These are phyloP conservation scores for Solanum megistacrolobum DNA, from an alignment of 257 asterid genomes.

Conservation along the genomic window DNA sequence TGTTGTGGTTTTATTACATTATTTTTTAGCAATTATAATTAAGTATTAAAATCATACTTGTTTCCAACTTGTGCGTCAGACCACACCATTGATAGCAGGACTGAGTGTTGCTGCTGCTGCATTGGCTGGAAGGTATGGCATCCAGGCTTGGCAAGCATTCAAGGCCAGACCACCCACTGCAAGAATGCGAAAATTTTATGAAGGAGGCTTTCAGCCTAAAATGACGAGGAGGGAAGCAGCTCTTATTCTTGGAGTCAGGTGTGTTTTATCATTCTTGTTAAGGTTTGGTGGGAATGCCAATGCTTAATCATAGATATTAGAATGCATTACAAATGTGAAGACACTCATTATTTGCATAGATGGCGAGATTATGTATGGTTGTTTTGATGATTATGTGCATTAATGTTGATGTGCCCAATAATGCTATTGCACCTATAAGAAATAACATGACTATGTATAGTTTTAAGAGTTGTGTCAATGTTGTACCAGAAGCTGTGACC, in stretches of 20 bases:
- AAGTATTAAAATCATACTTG: background rate
- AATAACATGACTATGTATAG: background rate
- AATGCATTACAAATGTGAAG: background rate
- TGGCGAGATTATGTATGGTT: background rate
- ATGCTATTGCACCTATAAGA: background rate
- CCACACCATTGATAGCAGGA: constrained; percentile 65
- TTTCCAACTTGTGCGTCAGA: constrained; percentile 22
- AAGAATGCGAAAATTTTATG: constrained; percentile 73
- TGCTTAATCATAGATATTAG: background rate
- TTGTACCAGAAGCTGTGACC: background rate
- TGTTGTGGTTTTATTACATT: background rate
- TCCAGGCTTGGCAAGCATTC: constrained; percentile 83
- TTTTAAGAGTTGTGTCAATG: background rate
- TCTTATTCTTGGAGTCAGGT: constrained; percentile 89
- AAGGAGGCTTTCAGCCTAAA: constrained; percentile 86
- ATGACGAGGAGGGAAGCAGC: constrained; percentile 91
- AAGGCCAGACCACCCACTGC: constrained; percentile 82
- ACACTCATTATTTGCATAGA: background rate
- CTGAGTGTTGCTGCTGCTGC: constrained; percentile 73
- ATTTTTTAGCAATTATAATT: background rate
- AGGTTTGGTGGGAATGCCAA: background rate
- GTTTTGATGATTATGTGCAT: background rate
- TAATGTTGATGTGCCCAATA: background rate
- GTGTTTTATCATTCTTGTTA: background rate
- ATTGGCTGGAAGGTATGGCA: constrained; percentile 65